A percentile compares a stretch with the other conserved stretches of the same genome.
phyloP scores from a whole-genome alignment of 2,329 filamentous ascomycete species.

The Pestalotiopsis sp. region DNA sequence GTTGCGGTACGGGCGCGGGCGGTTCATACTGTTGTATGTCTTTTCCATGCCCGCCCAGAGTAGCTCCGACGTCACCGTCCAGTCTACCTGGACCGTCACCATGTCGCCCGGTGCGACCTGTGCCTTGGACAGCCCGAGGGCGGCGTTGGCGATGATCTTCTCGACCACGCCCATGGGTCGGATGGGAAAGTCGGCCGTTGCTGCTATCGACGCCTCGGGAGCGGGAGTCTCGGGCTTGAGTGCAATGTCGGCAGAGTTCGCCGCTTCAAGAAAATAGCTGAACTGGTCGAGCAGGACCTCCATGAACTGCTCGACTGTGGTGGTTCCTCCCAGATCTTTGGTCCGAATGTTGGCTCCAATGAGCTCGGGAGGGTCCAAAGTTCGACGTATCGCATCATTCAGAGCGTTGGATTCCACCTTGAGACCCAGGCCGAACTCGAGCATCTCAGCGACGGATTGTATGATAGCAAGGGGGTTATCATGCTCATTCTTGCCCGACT shows the following conservation, averaged over 20 bases:
- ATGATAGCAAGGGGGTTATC: neutral
- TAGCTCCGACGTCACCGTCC: conserved; percentile 46
- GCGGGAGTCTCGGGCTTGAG: neutral
- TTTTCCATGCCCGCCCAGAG: conserved; percentile 43
- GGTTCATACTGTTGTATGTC: conserved; percentile 37
- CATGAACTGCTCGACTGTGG: neutral
- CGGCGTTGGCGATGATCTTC: conserved; percentile 47
- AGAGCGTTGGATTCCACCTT: neutral
- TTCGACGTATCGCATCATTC: neutral
- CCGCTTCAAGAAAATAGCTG: neutral
- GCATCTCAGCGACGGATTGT: neutral
- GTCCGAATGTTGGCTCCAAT: neutral
- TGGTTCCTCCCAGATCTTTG: neutral
- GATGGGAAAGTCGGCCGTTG: neutral
- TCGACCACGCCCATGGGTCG: conserved; percentile 30
- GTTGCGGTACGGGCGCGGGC: conserved; percentile 46
- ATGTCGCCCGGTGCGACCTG: conserved; percentile 38
- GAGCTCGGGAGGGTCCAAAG: neutral
- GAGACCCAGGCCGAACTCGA: neutral
- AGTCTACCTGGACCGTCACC: conserved; percentile 45
- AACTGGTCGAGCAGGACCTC: neutral
- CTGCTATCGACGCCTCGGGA: neutral
- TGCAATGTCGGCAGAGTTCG: neutral
- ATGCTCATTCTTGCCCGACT: neutral
- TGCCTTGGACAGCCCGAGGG: conserved; percentile 32